Conservation (phyloP, 768 basidiomycete species). For the Boletellus ananas region DNA sequence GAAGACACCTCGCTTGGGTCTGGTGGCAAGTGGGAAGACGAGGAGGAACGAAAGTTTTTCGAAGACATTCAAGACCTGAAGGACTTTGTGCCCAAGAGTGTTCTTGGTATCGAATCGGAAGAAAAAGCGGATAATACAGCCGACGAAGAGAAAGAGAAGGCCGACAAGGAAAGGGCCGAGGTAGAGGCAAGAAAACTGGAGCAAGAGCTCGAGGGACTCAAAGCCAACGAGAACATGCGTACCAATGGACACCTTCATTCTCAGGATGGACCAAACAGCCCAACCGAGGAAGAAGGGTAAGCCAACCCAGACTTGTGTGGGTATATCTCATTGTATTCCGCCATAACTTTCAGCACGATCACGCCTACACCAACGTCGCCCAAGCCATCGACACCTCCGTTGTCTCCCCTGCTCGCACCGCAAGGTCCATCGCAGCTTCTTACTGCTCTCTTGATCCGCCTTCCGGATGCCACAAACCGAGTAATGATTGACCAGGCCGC, state of each 20-base stretch:
- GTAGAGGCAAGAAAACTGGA: constrained; percentile 72
- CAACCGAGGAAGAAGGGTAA: constrained; percentile 32
- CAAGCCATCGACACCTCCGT: constrained; percentile 53
- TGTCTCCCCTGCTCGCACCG: constrained; percentile 70
- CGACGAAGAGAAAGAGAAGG: constrained; percentile 44
- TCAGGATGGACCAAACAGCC: constrained; percentile 8
- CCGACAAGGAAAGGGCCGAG: constrained; percentile 54
- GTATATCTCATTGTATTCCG: constrained; percentile 36
- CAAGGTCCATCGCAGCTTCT: constrained; percentile 93
- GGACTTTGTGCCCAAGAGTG: constrained; percentile 85
- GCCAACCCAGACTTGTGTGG: background rate
- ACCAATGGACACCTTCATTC: constrained; percentile 19
- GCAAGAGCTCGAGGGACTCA: constrained; percentile 69
- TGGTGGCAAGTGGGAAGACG: constrained; percentile 96
- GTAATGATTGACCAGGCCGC: constrained; percentile 89
- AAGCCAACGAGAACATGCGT: constrained; percentile 31
- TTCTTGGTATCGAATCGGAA: constrained; percentile 65
- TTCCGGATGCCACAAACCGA: constrained; percentile 93
- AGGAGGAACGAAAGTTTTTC: constrained; percentile 91
- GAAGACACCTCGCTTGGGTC: constrained; percentile 49
- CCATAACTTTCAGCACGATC: constrained; percentile 35
- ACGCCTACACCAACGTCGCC: constrained; percentile 72
- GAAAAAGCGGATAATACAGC: constrained; percentile 38
- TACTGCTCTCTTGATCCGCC: constrained; percentile 81
- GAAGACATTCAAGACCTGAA: constrained; percentile 90